These are phyloP conservation scores for Pichia scutulata DNA, from an alignment of 805 yeast genomes.

Conservation along the genomic window DNA sequence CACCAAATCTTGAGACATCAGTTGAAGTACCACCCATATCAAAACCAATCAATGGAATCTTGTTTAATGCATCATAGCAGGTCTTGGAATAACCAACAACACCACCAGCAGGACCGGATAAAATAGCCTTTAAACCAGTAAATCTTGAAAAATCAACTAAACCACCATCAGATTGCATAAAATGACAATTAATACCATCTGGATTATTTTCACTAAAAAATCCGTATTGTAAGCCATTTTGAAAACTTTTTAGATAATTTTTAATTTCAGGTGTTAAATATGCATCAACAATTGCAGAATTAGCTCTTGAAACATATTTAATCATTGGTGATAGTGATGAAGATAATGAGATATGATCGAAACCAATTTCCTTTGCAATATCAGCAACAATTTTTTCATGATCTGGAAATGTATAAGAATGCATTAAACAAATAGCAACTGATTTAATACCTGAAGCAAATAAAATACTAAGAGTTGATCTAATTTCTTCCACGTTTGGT, in stretches of 20 bases:
- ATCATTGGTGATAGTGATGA: conserved; percentile 71
- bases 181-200: conserved; percentile 52
- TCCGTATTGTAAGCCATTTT: conserved; percentile 50
- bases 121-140: conserved; percentile 78
- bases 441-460: conserved; percentile 55
- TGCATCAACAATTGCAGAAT: conserved; percentile 77
- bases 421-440: conserved; percentile 63
- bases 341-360: conserved; percentile 59
- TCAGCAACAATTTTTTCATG: conserved; percentile 58
- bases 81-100: conserved; percentile 89
- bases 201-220: conserved; percentile 30
- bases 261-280: conserved; percentile 73
- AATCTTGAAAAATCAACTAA: conserved; percentile 74
- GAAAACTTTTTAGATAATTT: conserved; percentile 53
- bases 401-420: conserved; percentile 61
- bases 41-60: conserved; percentile 64
- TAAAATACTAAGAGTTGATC: conserved; percentile 33
- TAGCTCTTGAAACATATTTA: conserved; percentile 66
- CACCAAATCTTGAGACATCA: conserved; percentile 65
- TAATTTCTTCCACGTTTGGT: conserved; percentile 40
- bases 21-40: conserved; percentile 92
- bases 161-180: conserved; percentile 97
- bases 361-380: conserved; percentile 59
- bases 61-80: conserved; percentile 49
- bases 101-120: conserved; percentile 98